Conservation (phyloP, 768 basidiomycete genomes). For the Chiua virens region DNA sequence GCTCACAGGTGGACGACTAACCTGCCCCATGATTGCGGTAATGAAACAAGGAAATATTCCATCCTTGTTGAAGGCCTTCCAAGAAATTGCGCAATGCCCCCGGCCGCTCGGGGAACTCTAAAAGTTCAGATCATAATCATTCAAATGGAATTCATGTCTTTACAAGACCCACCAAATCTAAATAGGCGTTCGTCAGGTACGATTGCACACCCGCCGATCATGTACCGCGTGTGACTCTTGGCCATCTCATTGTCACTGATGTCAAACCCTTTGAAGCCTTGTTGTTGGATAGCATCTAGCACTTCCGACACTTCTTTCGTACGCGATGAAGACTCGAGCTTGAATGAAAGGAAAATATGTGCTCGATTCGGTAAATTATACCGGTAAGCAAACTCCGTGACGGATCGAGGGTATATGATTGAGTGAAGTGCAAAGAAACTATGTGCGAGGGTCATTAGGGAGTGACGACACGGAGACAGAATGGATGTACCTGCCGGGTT, state of each 20-base stretch:
- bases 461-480: neutral
- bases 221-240: conserved; percentile 91
- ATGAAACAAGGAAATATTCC: conserved; percentile 97
- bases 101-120: conserved; percentile 96
- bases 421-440: conserved; percentile 90
- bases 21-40: conserved; percentile 98
- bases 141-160: neutral
- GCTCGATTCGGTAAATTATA: conserved; percentile 74
- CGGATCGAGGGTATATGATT: conserved; percentile 84
- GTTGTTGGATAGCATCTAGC: conserved; percentile 55
- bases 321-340: conserved; percentile 57
- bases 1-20: conserved; percentile 36
- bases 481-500: conserved; percentile 73
- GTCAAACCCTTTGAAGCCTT: conserved; percentile 82
- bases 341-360: conserved; percentile 90
- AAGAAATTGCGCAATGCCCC: conserved; percentile 91
- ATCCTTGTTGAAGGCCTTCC: conserved; percentile 73
- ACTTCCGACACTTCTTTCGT: conserved; percentile 63
- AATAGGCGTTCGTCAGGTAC: conserved; percentile 88
- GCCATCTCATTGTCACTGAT: conserved; percentile 95
- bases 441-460: conserved; percentile 5
- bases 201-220: conserved; percentile 82
- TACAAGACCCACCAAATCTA: conserved; percentile 73
- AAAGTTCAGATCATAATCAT: neutral
- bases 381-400: conserved; percentile 96